A percentile compares a stretch with the other conserved stretches of the same genome.
Conservation (phyloP, 1,284 basidiomycete genomes). For the Leccinum fuscescens region DNA sequence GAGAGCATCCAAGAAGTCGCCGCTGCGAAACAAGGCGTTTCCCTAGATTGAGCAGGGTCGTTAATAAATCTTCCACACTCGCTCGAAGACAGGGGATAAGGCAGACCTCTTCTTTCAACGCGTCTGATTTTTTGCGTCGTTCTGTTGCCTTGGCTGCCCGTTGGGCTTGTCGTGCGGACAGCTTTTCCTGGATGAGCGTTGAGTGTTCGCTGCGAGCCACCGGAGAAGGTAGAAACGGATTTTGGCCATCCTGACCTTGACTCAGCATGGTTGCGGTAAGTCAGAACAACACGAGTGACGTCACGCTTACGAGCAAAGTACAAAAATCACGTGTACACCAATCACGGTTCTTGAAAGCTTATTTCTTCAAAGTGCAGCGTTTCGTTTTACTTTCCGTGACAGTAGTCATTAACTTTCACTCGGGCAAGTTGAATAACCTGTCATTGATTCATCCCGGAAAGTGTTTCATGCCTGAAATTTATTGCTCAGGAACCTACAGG, state of each 20-base stretch:
- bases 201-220: neutral
- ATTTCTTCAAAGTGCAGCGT: neutral
- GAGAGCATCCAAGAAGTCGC: conserved; percentile 12
- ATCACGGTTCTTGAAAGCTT: neutral
- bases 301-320: neutral
- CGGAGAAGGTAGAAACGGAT: neutral
- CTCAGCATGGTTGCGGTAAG: neutral
- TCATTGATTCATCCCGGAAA: neutral
- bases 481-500: neutral
- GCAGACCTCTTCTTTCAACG: conserved; percentile 20
- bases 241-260: neutral
- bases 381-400: neutral
- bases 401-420: neutral
- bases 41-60: conserved; percentile 6
- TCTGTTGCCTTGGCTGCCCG: conserved; percentile 19
- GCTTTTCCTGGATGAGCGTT: conserved; percentile 1
- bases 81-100: neutral
- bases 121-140: conserved; percentile 19
- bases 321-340: neutral
- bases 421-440: neutral
- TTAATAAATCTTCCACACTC: neutral
- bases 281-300: neutral
- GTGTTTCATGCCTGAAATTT: neutral
- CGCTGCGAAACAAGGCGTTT: conserved; percentile 10
- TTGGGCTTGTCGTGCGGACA: conserved; percentile 10